Evolutionary conservation across 2,329 filamentous ascomycete species (phyloP).

Genomic region (Aspergillus sojae): DNA sequence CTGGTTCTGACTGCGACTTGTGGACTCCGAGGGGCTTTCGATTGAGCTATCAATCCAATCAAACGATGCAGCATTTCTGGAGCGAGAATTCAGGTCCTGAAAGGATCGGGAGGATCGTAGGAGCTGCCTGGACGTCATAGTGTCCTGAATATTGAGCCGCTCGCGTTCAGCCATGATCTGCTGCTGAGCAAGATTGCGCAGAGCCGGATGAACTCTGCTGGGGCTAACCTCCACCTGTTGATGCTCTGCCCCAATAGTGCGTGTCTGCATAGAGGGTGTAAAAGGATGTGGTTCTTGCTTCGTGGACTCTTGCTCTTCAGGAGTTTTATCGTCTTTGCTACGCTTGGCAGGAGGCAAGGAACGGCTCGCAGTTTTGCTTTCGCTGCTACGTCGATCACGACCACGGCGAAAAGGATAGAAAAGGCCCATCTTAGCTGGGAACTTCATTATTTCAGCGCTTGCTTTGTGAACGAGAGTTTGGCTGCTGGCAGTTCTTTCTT

Average conservation of each 20-base stretch:
- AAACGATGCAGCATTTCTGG: neutral
- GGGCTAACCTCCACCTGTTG: conserved; percentile 2
- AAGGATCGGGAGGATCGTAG: neutral
- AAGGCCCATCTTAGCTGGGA: conserved; percentile 18
- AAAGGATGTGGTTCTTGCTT: neutral
- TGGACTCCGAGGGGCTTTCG: neutral
- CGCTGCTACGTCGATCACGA: conserved; percentile 11
- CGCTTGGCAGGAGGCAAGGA: conserved; percentile 8
- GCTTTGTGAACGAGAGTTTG: neutral
- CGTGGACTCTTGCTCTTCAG: neutral
- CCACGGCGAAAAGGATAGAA: conserved; percentile 21
- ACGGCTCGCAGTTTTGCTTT: neutral
- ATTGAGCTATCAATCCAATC: neutral
- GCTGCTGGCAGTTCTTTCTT: neutral
- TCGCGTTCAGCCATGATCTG: conserved; percentile 20
- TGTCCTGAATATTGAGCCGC: neutral
- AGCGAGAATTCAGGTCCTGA: neutral
- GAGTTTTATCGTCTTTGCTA: no score
- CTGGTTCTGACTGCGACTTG: neutral
- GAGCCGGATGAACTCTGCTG: conserved; percentile 17
- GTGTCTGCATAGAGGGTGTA: neutral
- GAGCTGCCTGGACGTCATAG: neutral
- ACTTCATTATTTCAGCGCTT: conserved; percentile 7
- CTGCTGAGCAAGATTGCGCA: conserved; percentile 13
- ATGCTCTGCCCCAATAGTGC: neutral